Evolutionary conservation across 345 rosid species (phyloP).

Genomic region (Limnanthes douglasii): DNA sequence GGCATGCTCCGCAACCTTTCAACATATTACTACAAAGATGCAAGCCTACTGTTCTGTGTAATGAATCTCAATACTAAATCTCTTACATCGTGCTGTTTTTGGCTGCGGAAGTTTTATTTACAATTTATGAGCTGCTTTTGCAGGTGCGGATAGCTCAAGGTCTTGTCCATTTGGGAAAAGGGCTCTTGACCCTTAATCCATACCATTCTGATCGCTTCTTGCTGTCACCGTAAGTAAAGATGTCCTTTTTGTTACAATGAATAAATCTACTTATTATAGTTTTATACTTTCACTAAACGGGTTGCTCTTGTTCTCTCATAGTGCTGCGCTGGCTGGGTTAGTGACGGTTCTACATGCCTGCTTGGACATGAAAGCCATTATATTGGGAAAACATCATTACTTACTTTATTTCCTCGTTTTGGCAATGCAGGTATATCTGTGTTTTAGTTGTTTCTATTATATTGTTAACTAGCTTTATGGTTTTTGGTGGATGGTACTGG

Average conservation of each 20-base stretch:
- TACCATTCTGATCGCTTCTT: constrained; percentile 87
- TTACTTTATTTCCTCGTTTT: constrained; percentile 80
- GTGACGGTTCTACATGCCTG: constrained; percentile 69
- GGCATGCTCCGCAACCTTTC: constrained; percentile 97
- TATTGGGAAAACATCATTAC: constrained; percentile 79
- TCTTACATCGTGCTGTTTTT: not conserved
- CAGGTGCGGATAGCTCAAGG: constrained; percentile 98
- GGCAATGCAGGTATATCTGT: constrained; percentile 77
- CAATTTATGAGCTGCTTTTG: constrained; percentile 5
- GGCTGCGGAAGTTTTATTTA: constrained; percentile 5
- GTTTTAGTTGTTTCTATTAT: not conserved
- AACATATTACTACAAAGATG: constrained; percentile 87
- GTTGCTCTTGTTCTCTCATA: constrained; percentile 10
- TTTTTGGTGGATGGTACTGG: too few relatives aligned
- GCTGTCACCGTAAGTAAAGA: constrained; percentile 66
- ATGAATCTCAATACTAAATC: constrained; percentile 8
- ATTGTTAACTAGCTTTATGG: not conserved
- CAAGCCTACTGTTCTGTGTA: constrained; percentile 85
- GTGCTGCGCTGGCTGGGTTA: constrained; percentile 89
- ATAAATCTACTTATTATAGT: not conserved
- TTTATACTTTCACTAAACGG: not conserved
- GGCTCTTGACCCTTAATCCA: constrained; percentile 79
- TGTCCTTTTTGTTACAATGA: not conserved
- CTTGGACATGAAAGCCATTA: constrained; percentile 74
- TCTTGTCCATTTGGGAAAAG: constrained; percentile 87